phyloP scores from a whole-genome alignment of 2,329 filamentous ascomycete genomes.

The Elsinoe ampelina region DNA sequence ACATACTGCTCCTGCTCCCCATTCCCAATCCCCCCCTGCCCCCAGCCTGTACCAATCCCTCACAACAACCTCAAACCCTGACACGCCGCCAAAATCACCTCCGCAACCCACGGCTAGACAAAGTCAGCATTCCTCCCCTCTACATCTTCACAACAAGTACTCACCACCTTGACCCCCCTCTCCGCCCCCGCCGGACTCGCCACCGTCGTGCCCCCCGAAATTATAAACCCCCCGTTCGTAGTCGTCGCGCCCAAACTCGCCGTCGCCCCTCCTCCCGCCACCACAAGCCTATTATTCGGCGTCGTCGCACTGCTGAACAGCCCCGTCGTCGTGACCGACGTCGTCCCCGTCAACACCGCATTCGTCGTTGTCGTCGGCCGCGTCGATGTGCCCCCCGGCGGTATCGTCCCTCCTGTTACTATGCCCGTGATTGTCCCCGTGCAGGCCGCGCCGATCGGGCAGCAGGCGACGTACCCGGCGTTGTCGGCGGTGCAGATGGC shows the following conservation, averaged over 20 bases:
- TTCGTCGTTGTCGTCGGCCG: conserved; percentile 17
- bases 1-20: not conserved
- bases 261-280: conserved; percentile 18
- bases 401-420: conserved; percentile 27
- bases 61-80: not conserved
- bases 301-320: conserved; percentile 18
- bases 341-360: conserved; percentile 13
- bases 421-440: conserved; percentile 43
- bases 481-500: conserved; percentile 48
- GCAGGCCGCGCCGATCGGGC: conserved; percentile 48
- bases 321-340: conserved; percentile 18
- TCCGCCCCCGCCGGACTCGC: conserved; percentile 24
- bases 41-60: not conserved
- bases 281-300: conserved; percentile 20
- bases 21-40: not conserved
- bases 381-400: conserved; percentile 18
- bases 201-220: conserved; percentile 25
- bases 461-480: conserved; percentile 52
- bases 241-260: conserved; percentile 15
- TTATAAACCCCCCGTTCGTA: conserved; percentile 23
- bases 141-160: conserved; percentile 14
- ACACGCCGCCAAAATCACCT: not conserved
- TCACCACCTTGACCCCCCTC: conserved; percentile 24
- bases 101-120: not conserved
- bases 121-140: not conserved